Evolutionary conservation across 2,329 filamentous ascomycete species (phyloP).

Genomic region (Dissoconium aciculare): DNA sequence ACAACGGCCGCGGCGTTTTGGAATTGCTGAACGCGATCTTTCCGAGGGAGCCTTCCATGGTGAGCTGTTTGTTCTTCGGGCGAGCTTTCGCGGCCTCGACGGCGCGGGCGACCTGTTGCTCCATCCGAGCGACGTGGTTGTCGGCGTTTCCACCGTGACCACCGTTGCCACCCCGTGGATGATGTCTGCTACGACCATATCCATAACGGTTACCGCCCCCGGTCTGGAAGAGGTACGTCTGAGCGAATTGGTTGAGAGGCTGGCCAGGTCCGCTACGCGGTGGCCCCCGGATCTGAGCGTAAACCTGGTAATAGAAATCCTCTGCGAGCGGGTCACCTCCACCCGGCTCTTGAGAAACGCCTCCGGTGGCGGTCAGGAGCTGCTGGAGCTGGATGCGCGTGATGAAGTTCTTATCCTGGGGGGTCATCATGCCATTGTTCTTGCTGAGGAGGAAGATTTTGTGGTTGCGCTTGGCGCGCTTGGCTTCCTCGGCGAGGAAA

Average conservation of each 20-base stretch:
- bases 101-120: constrained; percentile 93
- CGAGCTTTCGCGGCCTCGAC: constrained; percentile 95
- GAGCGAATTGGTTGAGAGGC: constrained; percentile 87
- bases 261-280: constrained; percentile 84
- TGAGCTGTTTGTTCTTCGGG: constrained; percentile 92
- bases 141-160: too few species aligned
- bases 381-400: constrained; percentile 96
- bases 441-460: constrained; percentile 90
- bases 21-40: constrained; percentile 99
- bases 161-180: constrained; percentile 64
- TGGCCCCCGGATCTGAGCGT: constrained; percentile 76
- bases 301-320: constrained; percentile 98
- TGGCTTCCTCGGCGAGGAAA: constrained; percentile 80
- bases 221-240: constrained; percentile 94
- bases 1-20: constrained; percentile 84
- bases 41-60: constrained; percentile 87
- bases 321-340: constrained; percentile 71
- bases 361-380: constrained; percentile 80
- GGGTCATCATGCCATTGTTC: constrained; percentile 96
- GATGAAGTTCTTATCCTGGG: constrained; percentile 98
- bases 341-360: constrained; percentile 56
- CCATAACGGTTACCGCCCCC: constrained; percentile 72
- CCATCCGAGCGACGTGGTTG: constrained; percentile 97
- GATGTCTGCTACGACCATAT: constrained; percentile 47
- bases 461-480: constrained; percentile 90